Conservation (phyloP, 345 rosid genomes). For the Lenwebbia sp. region DNA sequence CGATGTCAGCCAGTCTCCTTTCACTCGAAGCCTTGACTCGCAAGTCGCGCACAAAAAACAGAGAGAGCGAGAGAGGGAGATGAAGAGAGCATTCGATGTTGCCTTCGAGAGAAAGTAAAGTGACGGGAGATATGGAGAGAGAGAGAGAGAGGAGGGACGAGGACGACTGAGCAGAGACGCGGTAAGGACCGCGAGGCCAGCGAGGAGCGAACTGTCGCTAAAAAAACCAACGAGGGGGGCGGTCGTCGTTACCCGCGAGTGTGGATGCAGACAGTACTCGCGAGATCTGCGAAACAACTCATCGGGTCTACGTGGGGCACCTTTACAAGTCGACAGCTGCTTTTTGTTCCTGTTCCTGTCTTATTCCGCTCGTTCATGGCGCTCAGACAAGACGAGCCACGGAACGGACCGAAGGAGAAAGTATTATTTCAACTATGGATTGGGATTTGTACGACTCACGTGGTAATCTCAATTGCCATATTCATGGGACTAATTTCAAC, state of each 20-base stretch:
- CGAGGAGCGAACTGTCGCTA: neutral
- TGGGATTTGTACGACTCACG: neutral
- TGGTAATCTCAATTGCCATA: neutral
- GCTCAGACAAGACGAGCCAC: neutral
- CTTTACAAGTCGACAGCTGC: neutral
- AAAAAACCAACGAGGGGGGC: neutral
- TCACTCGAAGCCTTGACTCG: neutral
- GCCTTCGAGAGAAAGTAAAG: slow-evolving; percentile 56
- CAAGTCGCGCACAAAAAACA: neutral
- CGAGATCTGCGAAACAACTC: neutral
- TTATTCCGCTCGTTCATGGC: neutral
- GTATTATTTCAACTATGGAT: neutral
- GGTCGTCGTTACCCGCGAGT: neutral
- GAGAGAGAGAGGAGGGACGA: neutral
- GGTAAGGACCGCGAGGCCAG: neutral
- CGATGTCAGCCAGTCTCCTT: neutral
- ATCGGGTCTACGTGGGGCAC: neutral
- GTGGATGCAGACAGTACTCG: neutral
- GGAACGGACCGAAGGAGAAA: neutral
- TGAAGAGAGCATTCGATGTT: neutral
- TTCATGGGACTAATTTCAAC: neutral
- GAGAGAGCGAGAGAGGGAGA: neutral
- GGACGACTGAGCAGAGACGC: neutral
- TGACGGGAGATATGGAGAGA: neutral
- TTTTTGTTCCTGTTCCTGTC: neutral